These are phyloP conservation scores for Clonostachys rosea DNA, from an alignment of 2,329 filamentous ascomycete species.

Conservation along the genomic window DNA sequence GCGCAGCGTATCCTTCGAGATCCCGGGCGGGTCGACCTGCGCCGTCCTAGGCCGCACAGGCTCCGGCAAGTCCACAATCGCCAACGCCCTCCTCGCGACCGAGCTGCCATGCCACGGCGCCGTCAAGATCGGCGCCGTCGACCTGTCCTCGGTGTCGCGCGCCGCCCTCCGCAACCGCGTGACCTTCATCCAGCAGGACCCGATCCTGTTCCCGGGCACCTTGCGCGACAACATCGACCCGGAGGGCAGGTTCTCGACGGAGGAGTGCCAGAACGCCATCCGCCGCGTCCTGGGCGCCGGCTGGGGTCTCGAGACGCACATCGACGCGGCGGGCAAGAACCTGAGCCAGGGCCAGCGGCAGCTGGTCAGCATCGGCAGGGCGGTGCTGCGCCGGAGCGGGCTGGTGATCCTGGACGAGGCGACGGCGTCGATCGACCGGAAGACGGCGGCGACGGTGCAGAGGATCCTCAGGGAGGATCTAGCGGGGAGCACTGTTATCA, in stretches of 20 bases:
- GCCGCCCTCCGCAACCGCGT: constrained; percentile 51
- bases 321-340: constrained; percentile 57
- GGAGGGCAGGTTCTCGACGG: constrained; percentile 49
- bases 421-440: constrained; percentile 57
- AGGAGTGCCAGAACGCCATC: constrained; percentile 45
- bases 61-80: constrained; percentile 79
- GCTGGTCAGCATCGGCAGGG: constrained; percentile 55
- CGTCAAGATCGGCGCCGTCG: constrained; percentile 49
- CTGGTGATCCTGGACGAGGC: constrained; percentile 62
- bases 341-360: constrained; percentile 60
- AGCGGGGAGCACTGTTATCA: constrained; percentile 53
- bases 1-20: constrained; percentile 62
- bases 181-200: constrained; percentile 61
- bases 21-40: constrained; percentile 60
- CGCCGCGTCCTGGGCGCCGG: constrained; percentile 51
- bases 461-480: constrained; percentile 51
- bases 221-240: constrained; percentile 66
- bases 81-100: constrained; percentile 53
- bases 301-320: constrained; percentile 42
- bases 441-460: constrained; percentile 54
- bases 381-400: constrained; percentile 54
- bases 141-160: constrained; percentile 49
- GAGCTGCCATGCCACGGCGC: constrained; percentile 43
- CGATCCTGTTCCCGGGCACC: constrained; percentile 55
- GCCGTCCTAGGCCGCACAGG: constrained; percentile 78